phyloP scores from a whole-genome alignment of 208 protist species.

The Endotrypanum monterogeii region DNA sequence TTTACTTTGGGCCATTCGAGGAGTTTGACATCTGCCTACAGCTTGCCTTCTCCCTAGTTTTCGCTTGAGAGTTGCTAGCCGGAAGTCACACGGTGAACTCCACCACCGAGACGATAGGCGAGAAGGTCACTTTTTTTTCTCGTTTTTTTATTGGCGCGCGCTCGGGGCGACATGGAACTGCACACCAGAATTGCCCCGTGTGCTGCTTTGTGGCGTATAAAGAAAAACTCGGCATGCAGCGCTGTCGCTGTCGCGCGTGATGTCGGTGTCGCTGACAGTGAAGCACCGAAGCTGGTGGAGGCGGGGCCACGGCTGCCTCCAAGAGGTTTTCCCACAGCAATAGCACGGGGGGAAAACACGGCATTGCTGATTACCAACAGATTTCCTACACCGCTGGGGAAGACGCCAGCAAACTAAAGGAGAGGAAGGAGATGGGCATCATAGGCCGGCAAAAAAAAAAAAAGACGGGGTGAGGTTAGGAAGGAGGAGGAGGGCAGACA shows the following conservation, averaged over 20 bases:
- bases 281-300: not conserved
- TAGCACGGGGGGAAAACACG: slow-evolving; percentile 7
- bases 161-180: slow-evolving; percentile 27
- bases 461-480: not conserved
- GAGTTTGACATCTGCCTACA: not conserved
- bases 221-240: slow-evolving; percentile 2
- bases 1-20: no score
- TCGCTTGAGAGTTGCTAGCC: not conserved
- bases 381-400: not conserved
- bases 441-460: not conserved
- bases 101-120: slow-evolving; percentile 24
- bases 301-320: slow-evolving; percentile 4
- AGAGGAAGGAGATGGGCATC: not conserved
- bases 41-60: no score
- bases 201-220: slow-evolving; percentile 24
- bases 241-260: not conserved
- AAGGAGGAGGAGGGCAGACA: no score
- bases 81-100: slow-evolving; percentile 17
- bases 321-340: slow-evolving; percentile 27
- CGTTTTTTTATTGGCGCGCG: slow-evolving; percentile 14
- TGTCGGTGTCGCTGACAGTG: not conserved
- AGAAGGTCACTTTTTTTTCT: slow-evolving; percentile 30
- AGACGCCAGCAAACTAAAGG: not conserved
- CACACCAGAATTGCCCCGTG: slow-evolving; percentile 27
- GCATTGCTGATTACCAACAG: slow-evolving; percentile 4